Evolutionary conservation across 176 grass and related monocot species (phyloP), one percentile per base, ranked within the genome.

Genomic region (Oryza rufipogon): DNA sequence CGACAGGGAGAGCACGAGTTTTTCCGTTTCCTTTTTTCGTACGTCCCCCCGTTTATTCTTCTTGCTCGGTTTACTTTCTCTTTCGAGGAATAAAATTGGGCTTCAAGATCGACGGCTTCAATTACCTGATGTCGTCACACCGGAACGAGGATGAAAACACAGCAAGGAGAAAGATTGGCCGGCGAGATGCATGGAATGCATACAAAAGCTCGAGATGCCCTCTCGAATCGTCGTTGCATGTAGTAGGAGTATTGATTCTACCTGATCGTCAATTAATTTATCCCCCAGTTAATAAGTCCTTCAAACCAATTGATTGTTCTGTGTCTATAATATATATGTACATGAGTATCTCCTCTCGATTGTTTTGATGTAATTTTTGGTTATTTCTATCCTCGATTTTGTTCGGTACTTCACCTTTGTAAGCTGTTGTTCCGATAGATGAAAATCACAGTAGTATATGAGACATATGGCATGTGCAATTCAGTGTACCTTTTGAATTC

Each of bases 221-320:
- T 80, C 80, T 91, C 85, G 64, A 84, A 84, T 33, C 80, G 56
- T 33, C 80, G 56, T 80, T 84, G 30, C 30, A 32, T 32, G 80
- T 91, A 87, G 73, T 72, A 32, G 42, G 84, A 76, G 44, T 86
- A 74, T 78, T 86, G 56, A 90, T 72, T 76, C 30, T 65, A 61
- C 76, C 77, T 76, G 42, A 80, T 86, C 26, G 19, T 73, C 48
- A 46, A 73, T 47, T 72, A 46, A 73, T 72, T 45, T 73, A 16
- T 61, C 61, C 74, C 74, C 58, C 58, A 11, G n/a, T 63, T 63
- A 86, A 87, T 84, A 91, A 91, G 76, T 80, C 64, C 60, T 66
- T 34, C 51, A 70, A 23, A 12, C 85, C 76, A 84, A 11, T 76
- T 34, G 60, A 33, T 88, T 76, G 11, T 76, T 91, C 12, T 74